Evolutionary conservation across 148 eudicot species (phyloP), one percentile per base, ranked within the genome.

Genomic region (Limonium bicolor): DNA sequence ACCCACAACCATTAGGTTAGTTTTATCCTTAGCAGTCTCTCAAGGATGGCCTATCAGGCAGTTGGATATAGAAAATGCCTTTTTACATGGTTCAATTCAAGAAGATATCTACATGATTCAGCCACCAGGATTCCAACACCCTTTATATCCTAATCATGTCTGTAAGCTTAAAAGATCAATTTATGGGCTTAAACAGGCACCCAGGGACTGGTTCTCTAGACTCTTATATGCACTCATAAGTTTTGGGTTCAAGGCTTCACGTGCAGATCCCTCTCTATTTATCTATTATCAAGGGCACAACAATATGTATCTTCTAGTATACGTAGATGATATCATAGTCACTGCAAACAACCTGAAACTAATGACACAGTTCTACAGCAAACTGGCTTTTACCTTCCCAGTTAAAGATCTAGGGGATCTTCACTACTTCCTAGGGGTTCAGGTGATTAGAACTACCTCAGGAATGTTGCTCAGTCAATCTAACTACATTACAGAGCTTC

Each of bases 121-220:
- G 20, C 51, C 51, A 14, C 36, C 51, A 4, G 51, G 35, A 17
- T 47, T 47, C n/a, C 3, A 3, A 8, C 5, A 47, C 30, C 36
- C 51, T 2, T 27, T 8, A 8, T 17, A 5, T 16, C 5, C 36
- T 2, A 1, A 13, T 47, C 36, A 47, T 27, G 21, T 47, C 2
- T 47, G 35, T 8, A 3, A 18, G 13, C 35, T 28, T 1, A 27
- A 29, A 1, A 2, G 16, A 4, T 12, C 20, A 11, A 3, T 47
- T 2, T 47, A 47, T 47, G 51, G n/a, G n/a, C n/a, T 44, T 26
- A 44, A 23, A 13, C 1, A 44, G 5, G 29, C 31, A 3, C 29
- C 28, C 0, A 22, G 36, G 6, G 51, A 20, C 5, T 47, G 51
- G 51, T 28, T n/a, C 19, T 29, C 33, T 1, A 7, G 33, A 7